Base-by-base conservation (phyloP, 306 rosid genomes). In the Carpinus viminea region DNA sequence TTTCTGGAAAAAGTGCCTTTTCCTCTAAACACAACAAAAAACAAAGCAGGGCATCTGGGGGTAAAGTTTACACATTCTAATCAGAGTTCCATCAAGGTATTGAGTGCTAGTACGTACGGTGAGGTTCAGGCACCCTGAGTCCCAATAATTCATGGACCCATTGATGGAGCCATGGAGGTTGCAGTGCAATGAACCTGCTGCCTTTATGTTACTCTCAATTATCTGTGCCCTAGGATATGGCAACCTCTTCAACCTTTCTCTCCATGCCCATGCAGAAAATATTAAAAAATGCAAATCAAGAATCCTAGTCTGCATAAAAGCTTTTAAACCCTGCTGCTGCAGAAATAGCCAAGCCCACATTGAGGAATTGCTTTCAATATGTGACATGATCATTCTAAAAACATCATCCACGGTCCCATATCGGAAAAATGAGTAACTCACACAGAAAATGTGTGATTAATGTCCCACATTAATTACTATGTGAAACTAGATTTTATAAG, bases 121-220 rank as follows among this genome's bases (percentile, higher is more conserved):
- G 74, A 82, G 52, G 66, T 74, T 72, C 79, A 79, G 78, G 77
- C 68, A 65, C 74, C 54, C 31, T 71, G 68, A 76, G 81, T 70
- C 55, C 16, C 84, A 86, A 86, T 83, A 81, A 85, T 78, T 76
- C 65, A 64, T 65, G 83, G 89, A 78, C 77, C 89, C 82, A 79
- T 50, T 71, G 1, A 52, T 79, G 76, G 79, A 74, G 26, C 26
- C 26, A 24, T 86, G 81, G 81, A 72, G 62, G 84, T 73, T 84
- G 84, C 82, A 81, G 74, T 84, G 77, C 87, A 84, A 73, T 76
- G 79, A 85, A 73, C 45, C 21, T 76, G 84, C 88, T 83, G 82
- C 82, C 84, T 84, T 86, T 75, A 81, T 76, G 87, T 80, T 78
- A 81, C 41, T 79, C 86, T 72, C 87, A 83, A 85, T 78, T 59